Conservation (phyloP, 2,329 filamentous ascomycete species). For the Aureobasidium mangrovei region DNA sequence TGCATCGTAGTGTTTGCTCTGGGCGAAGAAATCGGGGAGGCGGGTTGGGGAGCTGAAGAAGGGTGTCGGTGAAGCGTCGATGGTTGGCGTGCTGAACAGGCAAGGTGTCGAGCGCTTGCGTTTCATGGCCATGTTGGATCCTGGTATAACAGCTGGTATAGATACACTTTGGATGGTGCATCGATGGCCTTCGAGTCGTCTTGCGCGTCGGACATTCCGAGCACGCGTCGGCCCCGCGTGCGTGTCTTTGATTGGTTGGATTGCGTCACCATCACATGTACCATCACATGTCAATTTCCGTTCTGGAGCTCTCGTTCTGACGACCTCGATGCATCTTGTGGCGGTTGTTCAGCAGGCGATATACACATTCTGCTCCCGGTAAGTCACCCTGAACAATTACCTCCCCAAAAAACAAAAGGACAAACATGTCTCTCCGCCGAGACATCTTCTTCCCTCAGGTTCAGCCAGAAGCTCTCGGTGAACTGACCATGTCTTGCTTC, state of each 20-base stretch:
- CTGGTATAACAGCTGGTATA: neutral
- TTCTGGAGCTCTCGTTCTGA: too few relatives aligned
- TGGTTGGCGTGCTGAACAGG: conserved; percentile 38
- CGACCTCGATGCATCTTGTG: neutral
- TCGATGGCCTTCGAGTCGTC: neutral
- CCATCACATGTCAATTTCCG: neutral
- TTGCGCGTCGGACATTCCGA: neutral
- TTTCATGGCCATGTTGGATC: conserved; percentile 43
- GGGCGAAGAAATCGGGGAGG: conserved; percentile 24
- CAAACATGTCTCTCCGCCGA: too few relatives aligned
- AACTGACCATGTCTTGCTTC: too few relatives aligned
- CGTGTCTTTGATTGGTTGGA: neutral
- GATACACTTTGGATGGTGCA: neutral
- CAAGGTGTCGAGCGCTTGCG: conserved; percentile 45
- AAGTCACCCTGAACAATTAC: too few relatives aligned
- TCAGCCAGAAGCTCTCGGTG: too few relatives aligned
- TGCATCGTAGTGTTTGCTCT: conserved; percentile 21
- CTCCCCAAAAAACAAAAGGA: too few relatives aligned
- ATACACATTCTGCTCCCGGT: neutral
- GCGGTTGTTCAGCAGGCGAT: neutral
- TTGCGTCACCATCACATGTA: conserved; percentile 8
- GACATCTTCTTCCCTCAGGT: too few relatives aligned
- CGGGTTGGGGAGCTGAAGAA: conserved; percentile 16
- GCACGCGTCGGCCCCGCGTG: neutral
- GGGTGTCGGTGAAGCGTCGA: conserved; percentile 26